Conservation (phyloP, 2,329 filamentous ascomycete species). For the Aspergillus carbonarius region DNA sequence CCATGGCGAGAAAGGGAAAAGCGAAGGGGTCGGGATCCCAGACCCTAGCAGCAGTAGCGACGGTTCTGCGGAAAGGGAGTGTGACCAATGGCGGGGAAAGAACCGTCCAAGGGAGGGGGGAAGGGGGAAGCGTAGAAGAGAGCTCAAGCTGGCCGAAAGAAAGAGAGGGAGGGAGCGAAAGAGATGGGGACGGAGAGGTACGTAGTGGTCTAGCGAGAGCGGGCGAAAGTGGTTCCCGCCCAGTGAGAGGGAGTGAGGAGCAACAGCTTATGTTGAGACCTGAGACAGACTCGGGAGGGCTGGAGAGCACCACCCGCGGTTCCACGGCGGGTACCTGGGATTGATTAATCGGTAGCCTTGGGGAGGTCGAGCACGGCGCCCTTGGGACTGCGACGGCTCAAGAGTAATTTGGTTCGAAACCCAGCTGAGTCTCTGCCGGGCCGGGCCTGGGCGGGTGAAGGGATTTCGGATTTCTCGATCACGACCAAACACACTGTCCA, state of each 20-base stretch:
- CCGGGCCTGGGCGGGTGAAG: background rate
- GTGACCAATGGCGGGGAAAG: conserved; percentile 5
- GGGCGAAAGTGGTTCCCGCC: conserved; percentile 9
- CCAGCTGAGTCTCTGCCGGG: background rate
- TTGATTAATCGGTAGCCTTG: background rate
- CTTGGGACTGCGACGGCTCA: background rate
- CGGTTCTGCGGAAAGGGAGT: background rate
- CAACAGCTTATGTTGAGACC: background rate
- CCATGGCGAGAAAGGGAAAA: conserved; percentile 28
- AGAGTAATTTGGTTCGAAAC: background rate
- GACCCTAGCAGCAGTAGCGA: conserved; percentile 10
- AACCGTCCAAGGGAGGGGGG: background rate
- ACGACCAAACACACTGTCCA: background rate
- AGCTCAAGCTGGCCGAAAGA: conserved; percentile 4
- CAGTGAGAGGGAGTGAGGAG: background rate
- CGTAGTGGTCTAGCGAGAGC: conserved; percentile 4
- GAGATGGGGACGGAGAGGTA: background rate
- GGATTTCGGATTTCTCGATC: background rate
- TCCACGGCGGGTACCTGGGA: conserved; percentile 5
- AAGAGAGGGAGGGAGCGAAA: conserved; percentile 8
- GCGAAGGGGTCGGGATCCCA: conserved; percentile 3
- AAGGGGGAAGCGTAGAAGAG: background rate
- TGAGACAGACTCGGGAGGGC: background rate
- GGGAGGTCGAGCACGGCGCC: background rate
- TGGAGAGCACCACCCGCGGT: conserved; percentile 1